Conservation (phyloP, 2,329 filamentous ascomycete species). For the Nannizzia gypsea region DNA sequence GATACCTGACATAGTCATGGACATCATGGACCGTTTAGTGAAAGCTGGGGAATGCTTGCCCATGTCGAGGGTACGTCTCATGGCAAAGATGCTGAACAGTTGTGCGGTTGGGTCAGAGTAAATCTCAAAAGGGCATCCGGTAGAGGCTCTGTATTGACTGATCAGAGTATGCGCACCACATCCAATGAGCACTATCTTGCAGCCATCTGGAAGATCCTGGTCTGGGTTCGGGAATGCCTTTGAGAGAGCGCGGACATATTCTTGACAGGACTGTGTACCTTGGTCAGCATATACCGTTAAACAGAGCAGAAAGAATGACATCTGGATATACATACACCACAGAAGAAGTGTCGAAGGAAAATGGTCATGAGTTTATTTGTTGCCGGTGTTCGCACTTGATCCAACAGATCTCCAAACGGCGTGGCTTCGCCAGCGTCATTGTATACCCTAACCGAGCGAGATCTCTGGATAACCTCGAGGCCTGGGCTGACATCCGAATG, state of each 20-base stretch:
- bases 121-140: constrained; percentile 58
- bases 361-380: constrained; percentile 53
- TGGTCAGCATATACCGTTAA: constrained; percentile 7
- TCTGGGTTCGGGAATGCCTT: constrained; percentile 42
- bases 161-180: constrained; percentile 61
- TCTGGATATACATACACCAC: constrained; percentile 49
- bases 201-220: constrained; percentile 39
- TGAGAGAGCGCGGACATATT: constrained; percentile 55
- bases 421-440: neutral
- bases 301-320: neutral
- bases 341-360: constrained; percentile 72
- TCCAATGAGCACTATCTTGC: constrained; percentile 58
- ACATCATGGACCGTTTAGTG: constrained; percentile 42
- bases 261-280: constrained; percentile 55
- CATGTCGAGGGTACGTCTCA: constrained; percentile 52
- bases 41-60: constrained; percentile 53
- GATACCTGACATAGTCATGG: constrained; percentile 39
- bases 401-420: neutral
- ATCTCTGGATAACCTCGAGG: neutral
- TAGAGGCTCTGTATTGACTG: constrained; percentile 50
- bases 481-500: neutral
- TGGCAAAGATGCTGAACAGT: constrained; percentile 56
- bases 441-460: neutral
- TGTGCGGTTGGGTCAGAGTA: constrained; percentile 61
- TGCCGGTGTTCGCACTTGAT: neutral